A percentile compares a stretch with the other conserved stretches of the same genome.
Evolutionary conservation across 176 grass and related monocot genomes (phyloP).

Genomic region (Carex littledalei): DNA sequence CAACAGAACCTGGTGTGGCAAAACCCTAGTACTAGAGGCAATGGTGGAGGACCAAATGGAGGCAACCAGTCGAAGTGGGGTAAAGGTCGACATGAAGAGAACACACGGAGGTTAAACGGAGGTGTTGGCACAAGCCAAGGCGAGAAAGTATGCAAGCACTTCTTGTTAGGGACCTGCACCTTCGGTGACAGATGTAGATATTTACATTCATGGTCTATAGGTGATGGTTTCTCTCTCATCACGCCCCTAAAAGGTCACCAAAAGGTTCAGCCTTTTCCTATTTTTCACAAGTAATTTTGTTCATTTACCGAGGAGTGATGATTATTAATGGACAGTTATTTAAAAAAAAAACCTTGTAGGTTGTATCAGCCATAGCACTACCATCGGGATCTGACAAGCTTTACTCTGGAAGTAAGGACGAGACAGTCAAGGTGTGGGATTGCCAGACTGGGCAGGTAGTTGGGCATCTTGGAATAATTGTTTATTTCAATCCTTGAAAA

Average conservation of each 20-base stretch:
- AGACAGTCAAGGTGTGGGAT: constrained; percentile 80
- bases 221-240: constrained; percentile 59
- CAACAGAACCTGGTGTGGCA: constrained; percentile 56
- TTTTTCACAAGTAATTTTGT: neutral
- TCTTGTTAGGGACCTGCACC: constrained; percentile 56
- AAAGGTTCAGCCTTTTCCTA: constrained; percentile 38
- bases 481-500: constrained; percentile 14
- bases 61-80: constrained; percentile 56
- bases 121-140: neutral
- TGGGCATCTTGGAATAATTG: constrained; percentile 7
- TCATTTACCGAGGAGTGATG: neutral
- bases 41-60: constrained; percentile 15
- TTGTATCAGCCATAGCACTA: constrained; percentile 60
- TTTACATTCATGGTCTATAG: constrained; percentile 57
- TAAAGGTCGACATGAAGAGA: constrained; percentile 36
- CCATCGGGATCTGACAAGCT: constrained; percentile 86
- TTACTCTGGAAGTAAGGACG: constrained; percentile 87
- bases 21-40: constrained; percentile 43
- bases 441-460: constrained; percentile 92
- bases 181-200: constrained; percentile 70
- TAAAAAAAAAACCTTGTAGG: constrained; percentile 27
- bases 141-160: constrained; percentile 52
- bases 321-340: neutral
- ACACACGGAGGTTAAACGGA: neutral
- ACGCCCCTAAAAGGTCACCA: constrained; percentile 75